A percentile compares a stretch with the other conserved stretches of the same genome.
phyloP scores from a whole-genome alignment of 2,329 filamentous ascomycete genomes.

The Diaporthe australafricana region DNA sequence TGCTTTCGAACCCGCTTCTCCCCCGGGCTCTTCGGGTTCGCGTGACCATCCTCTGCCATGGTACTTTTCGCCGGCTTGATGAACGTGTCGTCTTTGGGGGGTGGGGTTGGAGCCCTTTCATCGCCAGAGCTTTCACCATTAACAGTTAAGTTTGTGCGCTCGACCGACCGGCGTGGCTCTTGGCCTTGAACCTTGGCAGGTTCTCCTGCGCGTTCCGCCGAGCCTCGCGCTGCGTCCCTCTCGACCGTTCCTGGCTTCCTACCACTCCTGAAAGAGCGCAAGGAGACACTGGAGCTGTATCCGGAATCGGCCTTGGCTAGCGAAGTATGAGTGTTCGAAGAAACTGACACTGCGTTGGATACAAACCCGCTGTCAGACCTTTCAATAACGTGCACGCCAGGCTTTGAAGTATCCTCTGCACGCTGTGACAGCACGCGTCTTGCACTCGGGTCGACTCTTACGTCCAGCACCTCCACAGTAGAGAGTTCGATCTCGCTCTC shows the following conservation, averaged over 20 bases:
- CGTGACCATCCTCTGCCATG: conserved; percentile 21
- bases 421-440: conserved; percentile 49
- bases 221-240: conserved; percentile 40
- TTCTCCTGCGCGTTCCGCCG: conserved; percentile 26
- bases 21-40: conserved; percentile 34
- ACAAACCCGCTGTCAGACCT: conserved; percentile 63
- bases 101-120: conserved; percentile 46
- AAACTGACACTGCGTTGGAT: conserved; percentile 57
- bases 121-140: conserved; percentile 28
- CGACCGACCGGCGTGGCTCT: conserved; percentile 9
- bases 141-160: conserved; percentile 35
- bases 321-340: conserved; percentile 51
- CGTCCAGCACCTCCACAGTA: conserved; percentile 51
- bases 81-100: conserved; percentile 48
- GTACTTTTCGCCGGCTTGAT: neutral
- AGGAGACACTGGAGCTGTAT: conserved; percentile 70
- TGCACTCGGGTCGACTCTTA: conserved; percentile 57
- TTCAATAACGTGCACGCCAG: conserved; percentile 43
- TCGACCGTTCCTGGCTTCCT: conserved; percentile 46
- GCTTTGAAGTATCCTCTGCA: conserved; percentile 38
- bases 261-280: conserved; percentile 61
- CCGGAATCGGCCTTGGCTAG: conserved; percentile 71
- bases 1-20: conserved; percentile 39
- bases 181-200: neutral
- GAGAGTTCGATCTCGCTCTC: conserved; percentile 49